Evolutionary conservation across 2,329 filamentous ascomycete species (phyloP), one percentile per base, ranked within the genome.

Genomic region (Ascochyta lentis): DNA sequence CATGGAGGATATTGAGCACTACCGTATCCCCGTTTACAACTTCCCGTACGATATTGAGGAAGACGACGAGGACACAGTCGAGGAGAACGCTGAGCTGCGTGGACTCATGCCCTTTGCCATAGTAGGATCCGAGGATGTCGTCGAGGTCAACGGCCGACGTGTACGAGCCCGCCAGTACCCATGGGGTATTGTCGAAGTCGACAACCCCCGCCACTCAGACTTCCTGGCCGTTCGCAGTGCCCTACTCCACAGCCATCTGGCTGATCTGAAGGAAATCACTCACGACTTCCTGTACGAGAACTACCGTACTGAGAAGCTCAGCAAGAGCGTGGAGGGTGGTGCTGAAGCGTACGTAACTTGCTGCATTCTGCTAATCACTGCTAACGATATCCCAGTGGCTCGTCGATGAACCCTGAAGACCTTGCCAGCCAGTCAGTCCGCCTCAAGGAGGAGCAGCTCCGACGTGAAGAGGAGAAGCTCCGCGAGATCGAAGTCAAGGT

Each of bases 261-360:
- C 95, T 59, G 95, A 99, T 78, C 82, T 99, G 72, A 99, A 99
- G 88, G 95, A 99, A 80, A 99, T 99, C 76, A 99, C 95, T 48
- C 95, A 99, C 79, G 95, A 99, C 80, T 99, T 99, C 89, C 83
- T 99, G 64, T 99, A 99, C 82, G 95, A 99, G 79, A 99, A 99
- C 83, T 99, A 99, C 86, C 92, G 95, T 92, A 99, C 95, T 74
- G 95, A 99, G 90, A 98, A 98, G 84, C 90, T 99, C 71, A 96
- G 91, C 84, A 99, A 98, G 91, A 97, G 92, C 77, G 95, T 99
- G 69, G 93, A 97, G 76, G 91, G 91, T 77, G 90, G 91, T 80
- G 85, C 87, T 79, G 86, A 87, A 86, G 87, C 87, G 92, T 96
- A 90, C 69, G 92, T 92, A 58, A 8, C 22, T 41, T 15, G 6